These are phyloP conservation scores for Cantharellus cinnabarinus DNA, from an alignment of 768 basidiomycete species.

Conservation along the genomic window DNA sequence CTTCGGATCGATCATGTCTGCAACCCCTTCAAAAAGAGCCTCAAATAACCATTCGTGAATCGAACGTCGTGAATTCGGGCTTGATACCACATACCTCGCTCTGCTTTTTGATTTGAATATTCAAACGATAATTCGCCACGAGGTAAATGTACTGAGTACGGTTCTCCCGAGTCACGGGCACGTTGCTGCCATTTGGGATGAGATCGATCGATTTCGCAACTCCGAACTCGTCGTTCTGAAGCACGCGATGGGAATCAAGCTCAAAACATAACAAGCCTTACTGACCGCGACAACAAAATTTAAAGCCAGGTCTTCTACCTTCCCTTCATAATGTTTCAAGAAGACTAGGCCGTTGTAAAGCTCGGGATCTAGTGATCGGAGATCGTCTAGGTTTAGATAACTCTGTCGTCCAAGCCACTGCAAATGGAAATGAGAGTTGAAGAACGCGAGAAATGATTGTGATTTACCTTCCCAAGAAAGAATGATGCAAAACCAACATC, in stretches of 20 bases:
- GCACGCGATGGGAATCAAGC: background rate
- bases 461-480: constrained; percentile 67
- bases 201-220: constrained; percentile 56
- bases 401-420: constrained; percentile 87
- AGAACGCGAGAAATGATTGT: background rate
- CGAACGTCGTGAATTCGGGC: background rate
- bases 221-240: constrained; percentile 46
- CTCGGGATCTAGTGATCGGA: constrained; percentile 77
- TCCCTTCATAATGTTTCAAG: constrained; percentile 76
- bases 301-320: constrained; percentile 71
- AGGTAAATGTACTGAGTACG: constrained; percentile 76
- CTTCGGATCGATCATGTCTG: constrained; percentile 77
- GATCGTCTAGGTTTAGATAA: constrained; percentile 57
- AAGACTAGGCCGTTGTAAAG: constrained; percentile 82
- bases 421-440: background rate
- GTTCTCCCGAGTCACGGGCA: constrained; percentile 77
- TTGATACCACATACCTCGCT: constrained; percentile 32
- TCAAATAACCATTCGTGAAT: constrained; percentile 10
- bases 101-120: constrained; percentile 70
- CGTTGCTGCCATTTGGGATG: constrained; percentile 59
- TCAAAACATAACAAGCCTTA: background rate
- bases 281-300: constrained; percentile 74
- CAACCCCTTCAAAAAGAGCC: constrained; percentile 71
- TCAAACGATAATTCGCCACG: constrained; percentile 74
- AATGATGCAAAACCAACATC: constrained; percentile 92